Conservation (phyloP, 1,284 basidiomycete genomes). For the Moniliophthora roreri region DNA sequence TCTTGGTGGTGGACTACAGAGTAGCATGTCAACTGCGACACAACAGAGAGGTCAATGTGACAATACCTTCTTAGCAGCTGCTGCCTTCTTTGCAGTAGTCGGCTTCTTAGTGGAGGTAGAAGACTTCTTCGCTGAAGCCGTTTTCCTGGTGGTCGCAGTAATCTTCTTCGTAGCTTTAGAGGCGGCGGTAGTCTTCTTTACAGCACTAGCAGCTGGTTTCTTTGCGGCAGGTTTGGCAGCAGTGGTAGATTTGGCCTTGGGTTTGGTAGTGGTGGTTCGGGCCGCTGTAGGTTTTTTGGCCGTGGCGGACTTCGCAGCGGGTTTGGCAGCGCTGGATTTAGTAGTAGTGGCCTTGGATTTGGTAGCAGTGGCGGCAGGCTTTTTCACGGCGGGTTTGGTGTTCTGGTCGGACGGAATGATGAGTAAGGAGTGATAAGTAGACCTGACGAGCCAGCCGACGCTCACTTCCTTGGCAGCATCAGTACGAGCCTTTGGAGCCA, state of each 20-base stretch:
- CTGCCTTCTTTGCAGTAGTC: constrained; percentile 31
- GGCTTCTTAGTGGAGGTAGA: constrained; percentile 30
- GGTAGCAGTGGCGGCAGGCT: constrained; percentile 23
- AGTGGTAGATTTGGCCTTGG: constrained; percentile 16
- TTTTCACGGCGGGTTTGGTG: constrained; percentile 39
- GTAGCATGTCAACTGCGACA: constrained; percentile 27
- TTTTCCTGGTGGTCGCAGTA: constrained; percentile 25
- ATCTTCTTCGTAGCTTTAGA: constrained; percentile 28
- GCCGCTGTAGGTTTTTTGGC: constrained; percentile 22
- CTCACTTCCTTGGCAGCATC: constrained; percentile 69
- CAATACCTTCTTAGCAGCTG: constrained; percentile 38
- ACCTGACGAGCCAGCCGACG: constrained; percentile 1
- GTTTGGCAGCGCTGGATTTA: constrained; percentile 31
- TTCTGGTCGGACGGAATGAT: constrained; percentile 28
- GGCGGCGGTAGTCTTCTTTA: constrained; percentile 25
- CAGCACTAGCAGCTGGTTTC: constrained; percentile 32
- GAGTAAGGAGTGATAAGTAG: constrained; percentile 4
- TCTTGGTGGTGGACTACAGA: constrained; percentile 36
- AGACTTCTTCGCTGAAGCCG: constrained; percentile 28
- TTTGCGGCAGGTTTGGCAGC: constrained; percentile 28
- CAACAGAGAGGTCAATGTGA: neutral
- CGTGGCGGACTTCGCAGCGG: constrained; percentile 28
- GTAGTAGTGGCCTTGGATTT: constrained; percentile 26
- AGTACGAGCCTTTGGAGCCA: constrained; percentile 52
- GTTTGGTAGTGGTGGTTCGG: constrained; percentile 17